Base-by-base conservation (phyloP, 2,329 filamentous ascomycete species). In the Pseudogymnoascus sp. region DNA sequence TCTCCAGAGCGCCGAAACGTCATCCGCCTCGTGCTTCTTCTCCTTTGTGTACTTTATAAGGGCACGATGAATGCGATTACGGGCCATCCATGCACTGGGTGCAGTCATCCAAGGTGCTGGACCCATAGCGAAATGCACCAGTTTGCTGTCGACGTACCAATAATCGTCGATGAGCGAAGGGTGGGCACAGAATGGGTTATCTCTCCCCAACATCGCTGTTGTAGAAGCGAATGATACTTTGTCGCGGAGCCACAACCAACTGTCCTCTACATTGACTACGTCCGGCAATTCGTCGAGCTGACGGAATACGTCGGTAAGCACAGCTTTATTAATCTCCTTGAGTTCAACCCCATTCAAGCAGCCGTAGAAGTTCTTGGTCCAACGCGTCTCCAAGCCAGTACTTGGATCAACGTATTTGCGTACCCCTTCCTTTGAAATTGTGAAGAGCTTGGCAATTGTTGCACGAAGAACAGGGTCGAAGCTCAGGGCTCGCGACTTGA, bases 181-280 rank as follows among this genome's bases (percentile, higher is more conserved):
- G 8, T 77, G 65, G 0, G 67, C 57, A n/a, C 65, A 69, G 33
- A 79, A 71, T 0, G 77, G 77, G 61, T 80, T 78, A 1, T 74
- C 62, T 0, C 74, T 71, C 1, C 79, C 78, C 50, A 75, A 79
- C 20, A 81, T 67, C 2, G 74, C 72, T 22, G 71, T 65, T 6
- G 71, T 70, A 0, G 75, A 76, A 4, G 76, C 75, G 2, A 74
- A 60, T 1, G 73, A 75, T 61, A 79, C 73, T 2, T 72, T 63
- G 7, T 74, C 63, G 8, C 75, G 69, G 11, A 74, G 41, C 75
- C 75, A 79, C 0, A 69, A 33, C 63, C 70, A 80, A 0, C 80
- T 54, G 14, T 74, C 74, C 1, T 71, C 68, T 9, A 75, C 68
- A 20, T 72, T 63, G 3, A 73, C 35, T 2, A 68, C 64, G 9